Conservation (phyloP, 163 green algal species). For the Volvox carteri region DNA sequence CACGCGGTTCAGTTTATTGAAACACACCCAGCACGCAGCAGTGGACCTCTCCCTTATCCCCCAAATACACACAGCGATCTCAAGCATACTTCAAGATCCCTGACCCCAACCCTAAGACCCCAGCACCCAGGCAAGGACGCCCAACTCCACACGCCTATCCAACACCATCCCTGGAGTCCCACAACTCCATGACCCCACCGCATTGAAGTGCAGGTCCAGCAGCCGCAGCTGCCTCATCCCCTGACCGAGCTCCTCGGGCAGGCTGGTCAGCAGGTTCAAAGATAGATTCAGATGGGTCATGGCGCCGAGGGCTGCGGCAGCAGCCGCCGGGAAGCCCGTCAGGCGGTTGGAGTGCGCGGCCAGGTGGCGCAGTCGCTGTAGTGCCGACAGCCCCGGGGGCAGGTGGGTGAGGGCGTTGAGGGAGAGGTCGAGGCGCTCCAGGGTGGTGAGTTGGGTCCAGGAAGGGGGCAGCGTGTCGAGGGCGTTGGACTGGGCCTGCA, state of each 20-base stretch:
- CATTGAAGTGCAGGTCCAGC: slow-evolving; percentile 31
- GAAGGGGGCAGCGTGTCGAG: background rate
- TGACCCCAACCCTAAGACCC: no score
- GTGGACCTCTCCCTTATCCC: no score
- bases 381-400: slow-evolving; percentile 19
- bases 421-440: background rate
- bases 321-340: background rate
- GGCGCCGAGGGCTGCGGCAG: background rate
- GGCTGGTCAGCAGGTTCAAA: background rate
- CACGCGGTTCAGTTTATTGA: no score
- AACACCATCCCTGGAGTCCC: no score
- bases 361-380: slow-evolving; percentile 1
- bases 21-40: no score
- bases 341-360: background rate
- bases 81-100: no score
- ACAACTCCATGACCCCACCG: no score
- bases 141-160: no score
- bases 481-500: slow-evolving; percentile 37
- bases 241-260: background rate
- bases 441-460: slow-evolving; percentile 16
- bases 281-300: slow-evolving; percentile 10
- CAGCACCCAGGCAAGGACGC: no score
- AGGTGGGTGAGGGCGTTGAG: slow-evolving; percentile 20
- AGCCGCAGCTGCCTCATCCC: background rate
- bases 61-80: no score